Evolutionary conservation across 805 yeast species (phyloP), one percentile per base, ranked within the genome.

Genomic region (Wickerhamomyces rabaulensis): DNA sequence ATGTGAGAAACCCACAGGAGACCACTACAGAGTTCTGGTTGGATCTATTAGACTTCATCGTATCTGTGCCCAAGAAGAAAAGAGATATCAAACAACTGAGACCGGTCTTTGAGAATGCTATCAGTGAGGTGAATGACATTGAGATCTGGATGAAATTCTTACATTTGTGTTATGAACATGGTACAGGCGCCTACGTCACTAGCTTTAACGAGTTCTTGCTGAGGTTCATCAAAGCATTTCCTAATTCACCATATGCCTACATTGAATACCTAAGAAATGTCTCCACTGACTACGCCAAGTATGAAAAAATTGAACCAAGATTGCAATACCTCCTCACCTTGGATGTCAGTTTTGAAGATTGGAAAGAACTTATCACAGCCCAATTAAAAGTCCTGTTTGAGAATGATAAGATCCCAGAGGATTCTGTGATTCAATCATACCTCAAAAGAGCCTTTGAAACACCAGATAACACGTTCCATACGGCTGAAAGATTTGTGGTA

Each of bases 401-500:
- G 3, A 15, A 2, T 3, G 6, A 15, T 17, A 20, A 12, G 40
- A 29, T 15, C 27, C 47, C 9, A 2, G 16, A 22, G 5, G 29
- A 36, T 19, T 4, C 31, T 2, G 13, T 16, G 16, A 25, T 29
- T 1, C 17, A 25, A 4, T n/a, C 26, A 4, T 22, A 41, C 17
- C 44, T 56, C 2, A 7, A 40, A 4, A 26, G 15, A 9, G 48
- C 58, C 2, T 9, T 53, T 1, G 27, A 33, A 3, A 29, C 43
- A 9, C 43, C 42, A 17, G 39, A 56, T 36, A 73, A 74, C 48
- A 51, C 63, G 1, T 67, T 63, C 41, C 79, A 75, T 50, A 57
- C 73, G 1, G 67, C 77, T 3, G 82, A 75, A 49, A 70, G 71
- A 49, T 48, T 69, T 9, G 55, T 70, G 7, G 64, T 75, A 2